Percentiles rank a stretch among this genome's conserved stretches.
These are phyloP conservation scores for Haplographium delicatum DNA, from an alignment of 495 filamentous ascomycete genomes.

Conservation along the genomic window DNA sequence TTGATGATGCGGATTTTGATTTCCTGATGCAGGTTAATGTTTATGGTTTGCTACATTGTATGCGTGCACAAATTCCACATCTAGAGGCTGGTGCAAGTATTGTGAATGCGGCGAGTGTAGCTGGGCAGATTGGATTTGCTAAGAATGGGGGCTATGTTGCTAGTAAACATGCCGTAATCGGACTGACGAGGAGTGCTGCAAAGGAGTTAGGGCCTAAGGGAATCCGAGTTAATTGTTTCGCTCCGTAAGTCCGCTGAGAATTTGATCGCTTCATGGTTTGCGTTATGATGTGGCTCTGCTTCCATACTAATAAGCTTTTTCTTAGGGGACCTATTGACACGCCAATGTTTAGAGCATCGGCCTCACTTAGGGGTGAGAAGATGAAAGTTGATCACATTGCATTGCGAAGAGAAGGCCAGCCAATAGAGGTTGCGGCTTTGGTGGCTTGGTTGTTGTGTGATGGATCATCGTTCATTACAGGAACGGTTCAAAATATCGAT, in stretches of 20 bases:
- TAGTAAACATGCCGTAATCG: slow-evolving; percentile 47
- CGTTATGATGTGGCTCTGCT: neutral
- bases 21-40: slow-evolving; percentile 47
- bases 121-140: slow-evolving; percentile 23
- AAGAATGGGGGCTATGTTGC: slow-evolving; percentile 37
- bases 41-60: slow-evolving; percentile 50
- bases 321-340: slow-evolving; percentile 31
- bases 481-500: slow-evolving; percentile 45
- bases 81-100: too few relatives aligned
- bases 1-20: slow-evolving; percentile 41
- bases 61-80: too few relatives aligned
- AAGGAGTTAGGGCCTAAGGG: slow-evolving; percentile 45
- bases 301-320: neutral
- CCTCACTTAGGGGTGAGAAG: neutral
- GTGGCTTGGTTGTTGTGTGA: slow-evolving; percentile 48
- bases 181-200: slow-evolving; percentile 48
- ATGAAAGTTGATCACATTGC: slow-evolving; percentile 36
- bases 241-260: slow-evolving; percentile 28
- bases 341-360: neutral
- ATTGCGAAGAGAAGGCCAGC: slow-evolving; percentile 41
- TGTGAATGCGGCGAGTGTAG: slow-evolving; percentile 18
- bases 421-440: slow-evolving; percentile 46
- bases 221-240: slow-evolving; percentile 49
- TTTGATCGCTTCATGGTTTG: neutral
- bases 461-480: slow-evolving; percentile 42